Base-by-base conservation (phyloP, 169 alveolate genomes). In the Theileria sp. region DNA sequence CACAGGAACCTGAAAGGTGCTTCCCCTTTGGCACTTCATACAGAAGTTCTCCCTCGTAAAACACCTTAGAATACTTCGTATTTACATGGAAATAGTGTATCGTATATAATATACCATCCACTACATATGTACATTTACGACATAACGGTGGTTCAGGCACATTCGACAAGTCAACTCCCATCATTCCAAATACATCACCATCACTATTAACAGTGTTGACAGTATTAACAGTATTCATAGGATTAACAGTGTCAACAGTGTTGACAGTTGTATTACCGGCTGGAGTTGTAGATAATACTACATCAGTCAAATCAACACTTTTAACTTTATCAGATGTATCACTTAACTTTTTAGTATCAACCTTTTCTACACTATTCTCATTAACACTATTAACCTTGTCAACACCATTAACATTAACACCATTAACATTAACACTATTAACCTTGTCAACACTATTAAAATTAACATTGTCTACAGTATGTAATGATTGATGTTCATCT, bases 121-220 rank as follows among this genome's bases (percentile, higher is more conserved):
- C 38, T 2, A 15, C 51, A 38, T 26, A 64, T 3, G 72, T 23
- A 32, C 72, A 64, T 2, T 13, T 21, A 17, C 72, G 34, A 32
- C 72, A 64, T 25, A 26, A 1, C 21, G 72, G 72, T 1, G 72
- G 72, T 21, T 64, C 38, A 3, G 72, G 72, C 12, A 64, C 23
- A 28, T 64, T 38, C 17, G 38, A 6, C 38, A n/a, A 64, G 15
- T 64, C 72, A n/a, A 58, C 67, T 0, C 67, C 26, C 0, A 5
- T 0, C 0, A 10, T n/a, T 58, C 67, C 67, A 5, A 54, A 32
- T 32, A 44, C 15, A 44, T 44, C 54, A 44, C 0, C 17, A 10
- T 0, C 17, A 8, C 54, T 8, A 44, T 44, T 15, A 44, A 7
- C 17, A 44, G 54, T 44, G 8, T 36, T 36, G 49, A n/a, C n/a